Conservation (phyloP, 2,329 filamentous ascomycete genomes). For the Pseudogymnoascus sp. region DNA sequence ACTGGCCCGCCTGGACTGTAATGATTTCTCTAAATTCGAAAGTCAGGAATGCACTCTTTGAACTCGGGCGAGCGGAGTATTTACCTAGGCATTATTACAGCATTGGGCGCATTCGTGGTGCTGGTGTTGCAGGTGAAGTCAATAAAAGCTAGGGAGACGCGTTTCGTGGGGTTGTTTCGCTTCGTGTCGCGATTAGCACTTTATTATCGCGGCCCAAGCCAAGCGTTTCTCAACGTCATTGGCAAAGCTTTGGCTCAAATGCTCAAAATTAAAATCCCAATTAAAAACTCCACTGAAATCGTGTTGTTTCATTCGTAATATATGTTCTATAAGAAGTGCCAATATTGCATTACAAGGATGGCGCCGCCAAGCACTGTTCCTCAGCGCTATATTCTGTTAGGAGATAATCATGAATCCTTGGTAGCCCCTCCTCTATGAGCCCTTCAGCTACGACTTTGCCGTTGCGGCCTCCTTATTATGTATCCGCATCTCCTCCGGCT, state of each 20-base stretch:
- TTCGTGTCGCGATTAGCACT: constrained; percentile 4
- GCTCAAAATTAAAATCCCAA: background rate
- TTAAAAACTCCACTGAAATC: background rate
- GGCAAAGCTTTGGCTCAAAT: background rate
- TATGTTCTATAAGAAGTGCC: background rate
- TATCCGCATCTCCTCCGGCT: background rate
- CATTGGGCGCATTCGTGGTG: constrained; percentile 17
- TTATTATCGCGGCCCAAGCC: background rate
- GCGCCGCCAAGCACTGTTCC: background rate
- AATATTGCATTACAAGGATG: background rate
- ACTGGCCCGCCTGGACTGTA: constrained; percentile 97
- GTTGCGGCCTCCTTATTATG: background rate
- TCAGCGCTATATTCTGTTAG: background rate
- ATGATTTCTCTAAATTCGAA: constrained; percentile 75
- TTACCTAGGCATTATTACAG: constrained; percentile 29
- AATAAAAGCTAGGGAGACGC: constrained; percentile 10
- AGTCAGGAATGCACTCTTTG: constrained; percentile 9
- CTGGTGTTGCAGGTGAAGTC: background rate
- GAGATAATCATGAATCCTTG: background rate
- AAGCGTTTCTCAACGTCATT: background rate
- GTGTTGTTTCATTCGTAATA: background rate
- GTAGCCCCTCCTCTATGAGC: background rate
- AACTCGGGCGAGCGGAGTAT: background rate
- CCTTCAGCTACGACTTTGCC: background rate
- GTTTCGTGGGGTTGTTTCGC: constrained; percentile 11